Evolutionary conservation across 371 early-diverging fungal species (phyloP), one percentile per base, ranked within the genome.

Genomic region (Mucor lusitanicus): DNA sequence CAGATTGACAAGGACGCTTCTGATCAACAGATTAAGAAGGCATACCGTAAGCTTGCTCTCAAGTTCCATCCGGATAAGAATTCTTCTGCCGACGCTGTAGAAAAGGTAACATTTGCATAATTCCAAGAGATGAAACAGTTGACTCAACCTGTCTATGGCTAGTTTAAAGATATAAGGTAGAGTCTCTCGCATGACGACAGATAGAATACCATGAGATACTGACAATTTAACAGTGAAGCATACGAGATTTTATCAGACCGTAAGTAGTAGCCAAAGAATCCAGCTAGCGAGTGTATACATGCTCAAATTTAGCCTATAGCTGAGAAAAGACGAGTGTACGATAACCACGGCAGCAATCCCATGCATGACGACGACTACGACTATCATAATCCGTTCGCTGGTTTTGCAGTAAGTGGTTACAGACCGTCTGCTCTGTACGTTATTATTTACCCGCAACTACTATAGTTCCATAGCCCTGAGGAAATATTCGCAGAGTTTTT

Each of bases 31-130:
- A 81, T 85, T n/a, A 79, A 75, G 55, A 81, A 79, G 60, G 79
- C 85, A 6, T 85, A 83, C 55, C 57, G 74, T 28, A 78, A 75
- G 39, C 72, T 80, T 17, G 80, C 80, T 37, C 56, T 85, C n/a
- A 71, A 70, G 50, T 87, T 84, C 70, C 87, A 87, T 69, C 87
- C 87, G n/a, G 87, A 87, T 64, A 87, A 85, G 59, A 85, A 87
- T 55, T 40, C 70, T 7, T 70, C 73, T 13, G 65, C 71, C 17
- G 82, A 80, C 28, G 83, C 84, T 30, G 78, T 73, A 8, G 85
- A 82, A 70, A 78, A 80, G 65, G 82, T 75, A 27, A 50, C 33
- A 32, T 37, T 33, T 54, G 54, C 54, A 54, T 28, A 12, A 54
- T 15, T 35, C 8, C 7, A 48, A 11, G 44, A 30, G 44, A 42